Evolutionary conservation across 2,329 filamentous ascomycete species (phyloP).

Genomic region (Pyrenophora teres): DNA sequence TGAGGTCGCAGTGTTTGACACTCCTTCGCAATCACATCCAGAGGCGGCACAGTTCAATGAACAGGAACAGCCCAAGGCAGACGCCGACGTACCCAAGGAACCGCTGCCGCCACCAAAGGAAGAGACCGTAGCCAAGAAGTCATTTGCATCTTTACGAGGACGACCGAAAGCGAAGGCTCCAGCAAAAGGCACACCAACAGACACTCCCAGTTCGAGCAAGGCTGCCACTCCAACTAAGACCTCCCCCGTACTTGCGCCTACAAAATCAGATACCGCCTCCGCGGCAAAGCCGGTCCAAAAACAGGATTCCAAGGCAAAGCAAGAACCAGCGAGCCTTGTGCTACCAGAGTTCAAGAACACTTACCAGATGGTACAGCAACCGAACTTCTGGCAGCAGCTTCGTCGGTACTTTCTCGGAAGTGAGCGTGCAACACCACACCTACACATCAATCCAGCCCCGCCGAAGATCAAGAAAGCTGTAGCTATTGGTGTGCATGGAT

Average conservation of each 20-base stretch:
- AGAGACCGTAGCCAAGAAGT: slow-evolving; percentile 32
- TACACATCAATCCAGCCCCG: slow-evolving; percentile 70
- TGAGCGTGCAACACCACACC: slow-evolving; percentile 66
- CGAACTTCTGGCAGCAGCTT: slow-evolving; percentile 53
- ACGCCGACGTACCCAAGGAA: slow-evolving; percentile 23
- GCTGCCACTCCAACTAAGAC: slow-evolving; percentile 35
- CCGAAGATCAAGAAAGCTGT: slow-evolving; percentile 82
- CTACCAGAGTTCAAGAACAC: slow-evolving; percentile 72
- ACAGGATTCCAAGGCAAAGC: slow-evolving; percentile 27
- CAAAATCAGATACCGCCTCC: slow-evolving; percentile 32
- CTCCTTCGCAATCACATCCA: slow-evolving; percentile 55
- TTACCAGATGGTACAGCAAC: slow-evolving; percentile 58
- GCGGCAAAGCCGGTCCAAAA: slow-evolving; percentile 36
- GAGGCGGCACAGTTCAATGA: slow-evolving; percentile 59
- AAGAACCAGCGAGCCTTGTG: slow-evolving; percentile 64
- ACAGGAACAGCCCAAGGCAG: slow-evolving; percentile 33
- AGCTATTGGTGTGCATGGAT: slow-evolving; percentile 91
- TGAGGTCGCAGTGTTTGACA: slow-evolving; percentile 57
- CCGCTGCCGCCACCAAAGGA: slow-evolving; percentile 21
- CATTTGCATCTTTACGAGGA: slow-evolving; percentile 40
- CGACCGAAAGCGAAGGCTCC: slow-evolving; percentile 32
- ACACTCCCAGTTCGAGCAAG: slow-evolving; percentile 46
- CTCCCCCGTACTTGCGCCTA: slow-evolving; percentile 34
- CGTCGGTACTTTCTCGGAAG: slow-evolving; percentile 49
- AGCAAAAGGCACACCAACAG: slow-evolving; percentile 22